A percentile compares a stretch with the other conserved stretches of the same genome.
Evolutionary conservation across 75 land plant genomes (phyloP).

Genomic region (Picea sitchensis): DNA sequence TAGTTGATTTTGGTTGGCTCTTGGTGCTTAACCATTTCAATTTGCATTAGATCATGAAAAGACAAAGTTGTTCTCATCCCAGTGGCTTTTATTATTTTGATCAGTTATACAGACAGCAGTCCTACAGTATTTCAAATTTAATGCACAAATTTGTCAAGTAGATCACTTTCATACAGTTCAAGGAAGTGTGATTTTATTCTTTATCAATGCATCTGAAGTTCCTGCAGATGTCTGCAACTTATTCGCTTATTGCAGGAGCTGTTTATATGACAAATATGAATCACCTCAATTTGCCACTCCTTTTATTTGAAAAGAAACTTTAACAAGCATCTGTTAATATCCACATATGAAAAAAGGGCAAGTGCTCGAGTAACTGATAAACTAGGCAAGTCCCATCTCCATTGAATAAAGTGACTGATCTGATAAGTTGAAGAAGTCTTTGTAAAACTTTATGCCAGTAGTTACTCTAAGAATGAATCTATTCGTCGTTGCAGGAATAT

Average conservation of each 20-base stretch:
- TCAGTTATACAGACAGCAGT: not conserved
- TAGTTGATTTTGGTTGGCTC: not conserved
- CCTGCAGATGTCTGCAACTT: not conserved
- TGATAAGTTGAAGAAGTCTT: not conserved
- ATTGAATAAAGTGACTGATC: not conserved
- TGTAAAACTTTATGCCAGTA: not conserved
- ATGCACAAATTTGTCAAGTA: not conserved
- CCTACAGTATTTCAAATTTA: not conserved
- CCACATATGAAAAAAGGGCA: not conserved
- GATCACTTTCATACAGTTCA: not conserved
- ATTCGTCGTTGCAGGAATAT: slow-evolving; percentile 52
- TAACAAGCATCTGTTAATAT: slow-evolving; percentile 1
- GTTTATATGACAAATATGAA: not conserved
- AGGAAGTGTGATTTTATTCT: not conserved
- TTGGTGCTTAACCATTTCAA: not conserved
- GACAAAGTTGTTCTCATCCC: not conserved
- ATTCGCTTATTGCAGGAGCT: not conserved
- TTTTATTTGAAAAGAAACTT: no score
- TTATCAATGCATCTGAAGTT: not conserved
- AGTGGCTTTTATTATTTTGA: not conserved
- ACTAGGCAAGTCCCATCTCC: not conserved
- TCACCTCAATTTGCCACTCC: no score
- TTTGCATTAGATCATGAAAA: not conserved
- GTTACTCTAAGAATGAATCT: not conserved
- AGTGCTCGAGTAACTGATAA: not conserved